Base-by-base conservation (phyloP, 306 rosid genomes). In the Prunus kanzakura region DNA sequence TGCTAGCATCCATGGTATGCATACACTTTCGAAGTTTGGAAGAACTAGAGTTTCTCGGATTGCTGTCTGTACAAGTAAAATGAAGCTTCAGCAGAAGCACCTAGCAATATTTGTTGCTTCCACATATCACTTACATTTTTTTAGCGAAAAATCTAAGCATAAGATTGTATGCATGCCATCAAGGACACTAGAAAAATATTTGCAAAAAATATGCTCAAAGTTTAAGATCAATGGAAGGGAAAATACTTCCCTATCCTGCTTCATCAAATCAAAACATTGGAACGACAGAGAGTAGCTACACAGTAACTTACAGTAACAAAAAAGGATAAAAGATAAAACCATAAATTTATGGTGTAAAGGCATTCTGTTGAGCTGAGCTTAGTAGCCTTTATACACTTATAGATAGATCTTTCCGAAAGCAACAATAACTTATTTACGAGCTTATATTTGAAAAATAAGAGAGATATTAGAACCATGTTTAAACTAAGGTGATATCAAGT, bases 1-100 rank as follows among this genome's bases (percentile, higher is more conserved):
- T 2, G 97, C 97, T 62, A 85, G 71, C 99, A 95, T 95, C 89
- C 93, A 92, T n/a, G 96, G 83, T 70, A 95, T 74, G 77, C 84
- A 82, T 38, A 85, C n/a, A 74, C 82, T 84, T 84, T 89, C 97
- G 68, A 87, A 75, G 81, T 92, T 92, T 35, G 97, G 99, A 80
- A 89, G 92, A 75, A 95, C 99, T 64, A 92, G 18, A 73, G 88
- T 87, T 62, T 95, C 97, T 57, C 76, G 81, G 73, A 95, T 85
- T 47, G 84, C 83, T 56, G 86, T 92, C 97, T 95, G 87, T 83
- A 86, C n/a, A 76, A 49, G 85, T 74, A 58, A 73, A 77, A 81
- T 62, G 67, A 62, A 78, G 76, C 66, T 75, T 79, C 77, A 84
- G 80, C 73, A 67, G 20, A 62, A 75, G 66, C 79, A 67, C 4